Evolutionary conservation across 768 basidiomycete genomes (phyloP), one percentile per base, ranked within the genome.

Genomic region (Lactarius hengduanensis): DNA sequence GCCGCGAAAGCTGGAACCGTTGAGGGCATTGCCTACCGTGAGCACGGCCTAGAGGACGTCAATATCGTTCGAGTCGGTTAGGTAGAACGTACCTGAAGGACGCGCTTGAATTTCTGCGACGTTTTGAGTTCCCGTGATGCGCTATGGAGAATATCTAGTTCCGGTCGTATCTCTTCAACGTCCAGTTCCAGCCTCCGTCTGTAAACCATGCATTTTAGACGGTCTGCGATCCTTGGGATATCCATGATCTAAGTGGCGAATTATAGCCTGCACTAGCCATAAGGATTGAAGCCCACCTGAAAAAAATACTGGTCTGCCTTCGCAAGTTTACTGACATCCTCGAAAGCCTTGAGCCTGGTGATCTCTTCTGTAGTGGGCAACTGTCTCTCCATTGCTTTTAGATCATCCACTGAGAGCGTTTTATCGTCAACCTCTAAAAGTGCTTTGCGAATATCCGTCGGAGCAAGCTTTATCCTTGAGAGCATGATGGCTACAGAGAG

Each of bases 291-390:
- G 72, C 78, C 61, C 63, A 92, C 92, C 82, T 92, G 84, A 65
- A 78, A 78, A 71, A 94, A 90, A 76, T 91, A 96, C 72, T 88
- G 89, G 72, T 98, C 95, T 20, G 92, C 87, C 65, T 90, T 89
- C 4, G 92, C 86, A 10, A 96, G 81, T 72, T 88, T 90, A 50
- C 81, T 79, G 15, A 90, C 77, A 65, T 95, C 89, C 3, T 82
- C 86, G 72, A 90, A 92, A 32, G 84, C 84, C 65, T 82, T 85
- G 50, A 96, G 81, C 15, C 87, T 80, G 15, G 82, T 78, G 57
- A 86, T 90, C 81, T 98, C 95, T 58, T 96, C 94, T 0, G 79
- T n/a, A 0, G 90, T 91, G 2, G 95, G 95, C 6, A 91, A 76
- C 62, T 91, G 87, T 65, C 84, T 86, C 71, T 85, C 83, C 70